A percentile compares a stretch with the other conserved stretches of the same genome.
Conservation (phyloP, 441 rosid genomes). For the Omphalea diandra region DNA sequence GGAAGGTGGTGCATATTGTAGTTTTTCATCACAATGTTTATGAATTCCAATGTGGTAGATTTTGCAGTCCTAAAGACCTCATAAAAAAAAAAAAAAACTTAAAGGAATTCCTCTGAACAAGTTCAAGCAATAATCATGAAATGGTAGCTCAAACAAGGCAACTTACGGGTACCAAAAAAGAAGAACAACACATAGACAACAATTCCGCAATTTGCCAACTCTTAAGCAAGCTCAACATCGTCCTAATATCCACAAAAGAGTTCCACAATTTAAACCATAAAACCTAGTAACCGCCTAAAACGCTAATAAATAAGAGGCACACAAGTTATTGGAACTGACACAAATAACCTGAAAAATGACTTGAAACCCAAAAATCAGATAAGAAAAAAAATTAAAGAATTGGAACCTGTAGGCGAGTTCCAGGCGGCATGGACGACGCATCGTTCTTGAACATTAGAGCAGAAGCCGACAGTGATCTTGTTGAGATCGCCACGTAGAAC, state of each 20-base stretch:
- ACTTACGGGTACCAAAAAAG: background rate
- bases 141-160: background rate
- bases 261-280: background rate
- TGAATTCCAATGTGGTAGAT: background rate
- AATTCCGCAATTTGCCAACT: background rate
- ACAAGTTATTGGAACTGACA: background rate
- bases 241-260: background rate
- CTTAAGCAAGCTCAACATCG: background rate
- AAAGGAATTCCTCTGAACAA: background rate
- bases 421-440: constrained; percentile 97
- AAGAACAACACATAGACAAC: too few relatives aligned
- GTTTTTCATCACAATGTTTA: background rate
- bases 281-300: background rate
- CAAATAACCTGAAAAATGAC: background rate
- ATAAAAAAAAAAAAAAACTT: background rate
- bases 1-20: too few relatives aligned
- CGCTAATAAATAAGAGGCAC: background rate
- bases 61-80: background rate
- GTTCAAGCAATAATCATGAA: background rate
- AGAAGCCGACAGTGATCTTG: constrained; percentile 84
- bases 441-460: constrained; percentile 93
- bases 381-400: background rate
- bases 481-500: constrained; percentile 97
- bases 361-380: background rate
- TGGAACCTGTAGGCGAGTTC: constrained; percentile 92